Evolutionary conservation across 805 yeast species (phyloP).

Genomic region (Wickerhamomyces kurtzmanii): DNA sequence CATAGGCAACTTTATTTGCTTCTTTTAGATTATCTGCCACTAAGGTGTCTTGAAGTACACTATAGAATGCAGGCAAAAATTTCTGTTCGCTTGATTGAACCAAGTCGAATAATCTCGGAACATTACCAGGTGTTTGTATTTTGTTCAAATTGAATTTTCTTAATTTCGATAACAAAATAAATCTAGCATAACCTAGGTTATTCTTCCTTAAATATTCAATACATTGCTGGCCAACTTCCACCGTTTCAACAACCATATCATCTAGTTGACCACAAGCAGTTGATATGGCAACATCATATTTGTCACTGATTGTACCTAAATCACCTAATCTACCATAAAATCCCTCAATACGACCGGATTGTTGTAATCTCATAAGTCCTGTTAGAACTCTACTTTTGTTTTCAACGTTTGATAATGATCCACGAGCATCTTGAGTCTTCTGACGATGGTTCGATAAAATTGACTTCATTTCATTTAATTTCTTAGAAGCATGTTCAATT

Average conservation of each 20-base stretch:
- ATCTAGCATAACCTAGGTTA: conserved; percentile 81
- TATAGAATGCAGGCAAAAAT: conserved; percentile 82
- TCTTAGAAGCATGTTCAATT: conserved; percentile 34
- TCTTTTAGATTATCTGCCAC: conserved; percentile 72
- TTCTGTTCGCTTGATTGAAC: conserved; percentile 55
- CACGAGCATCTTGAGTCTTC: conserved; percentile 55
- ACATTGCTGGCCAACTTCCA: conserved; percentile 63
- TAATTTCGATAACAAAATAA: conserved; percentile 70
- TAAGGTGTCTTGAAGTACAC: conserved; percentile 77
- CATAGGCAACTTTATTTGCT: conserved; percentile 86
- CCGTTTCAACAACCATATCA: conserved; percentile 84
- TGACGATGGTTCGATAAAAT: conserved; percentile 48
- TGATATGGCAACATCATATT: conserved; percentile 87
- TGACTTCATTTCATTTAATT: conserved; percentile 43
- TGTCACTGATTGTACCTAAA: conserved; percentile 81
- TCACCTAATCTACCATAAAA: conserved; percentile 90
- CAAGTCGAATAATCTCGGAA: conserved; percentile 79
- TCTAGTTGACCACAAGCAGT: conserved; percentile 90
- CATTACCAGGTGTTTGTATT: conserved; percentile 63
- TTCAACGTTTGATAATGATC: conserved; percentile 43
- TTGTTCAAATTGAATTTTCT: conserved; percentile 47
- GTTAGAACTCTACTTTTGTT: conserved; percentile 67
- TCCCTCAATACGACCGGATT: conserved; percentile 76
- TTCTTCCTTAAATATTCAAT: conserved; percentile 77
- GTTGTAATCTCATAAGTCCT: conserved; percentile 58